Base-by-base conservation (phyloP, 768 basidiomycete genomes). In the Candolleomyces eurysporus region DNA sequence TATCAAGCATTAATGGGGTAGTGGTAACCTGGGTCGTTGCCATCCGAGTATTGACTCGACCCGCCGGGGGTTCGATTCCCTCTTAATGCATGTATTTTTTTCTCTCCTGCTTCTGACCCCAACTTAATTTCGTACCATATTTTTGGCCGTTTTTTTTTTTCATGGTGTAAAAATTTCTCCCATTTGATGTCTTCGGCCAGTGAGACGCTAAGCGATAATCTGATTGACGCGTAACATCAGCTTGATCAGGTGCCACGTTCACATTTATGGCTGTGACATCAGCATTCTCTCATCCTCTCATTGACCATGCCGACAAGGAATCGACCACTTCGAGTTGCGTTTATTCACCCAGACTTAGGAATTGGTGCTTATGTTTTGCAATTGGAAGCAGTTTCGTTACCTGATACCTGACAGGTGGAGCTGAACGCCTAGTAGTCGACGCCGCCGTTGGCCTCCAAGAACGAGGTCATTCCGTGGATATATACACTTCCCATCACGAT, bases 401-500 rank as follows among this genome's bases (percentile, higher is more conserved):
- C 32, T 60, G 49, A 61, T 62, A 63, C 26, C 68, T 5, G 22
- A 49, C 43, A 98, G 96, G 96, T 65, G 96, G 96, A 19, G 96
- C 96, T 2, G 96, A 99, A 75, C 83, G 96, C 26, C 83, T 98
- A 6, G 89, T 98, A 5, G 96, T 98, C 21, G 96, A 99, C 72
- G 94, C 96, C 26, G 95, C 96, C 2, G 80, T 96, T 0, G 92
- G 94, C 8, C 77, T 99, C 13, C 92, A 98, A 72, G 76, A 82
- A 9, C 80, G 88, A 5, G 96, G 96, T 0, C 95, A 98, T 69
- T 75, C 80, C 0, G 90, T 99, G 17, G 86, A 91, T 66, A 85
- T 98, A 22, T 97, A 94, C 74, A 98, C 97, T 0, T 96, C 94
- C 0, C 86, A 97, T 68, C 95, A 97, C 72, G 90, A 99, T 68